Percentiles rank a stretch among this genome's conserved stretches.
Evolutionary conservation across 768 basidiomycete genomes (phyloP).

Genomic region (Tylopilus rubrobrunneus): DNA sequence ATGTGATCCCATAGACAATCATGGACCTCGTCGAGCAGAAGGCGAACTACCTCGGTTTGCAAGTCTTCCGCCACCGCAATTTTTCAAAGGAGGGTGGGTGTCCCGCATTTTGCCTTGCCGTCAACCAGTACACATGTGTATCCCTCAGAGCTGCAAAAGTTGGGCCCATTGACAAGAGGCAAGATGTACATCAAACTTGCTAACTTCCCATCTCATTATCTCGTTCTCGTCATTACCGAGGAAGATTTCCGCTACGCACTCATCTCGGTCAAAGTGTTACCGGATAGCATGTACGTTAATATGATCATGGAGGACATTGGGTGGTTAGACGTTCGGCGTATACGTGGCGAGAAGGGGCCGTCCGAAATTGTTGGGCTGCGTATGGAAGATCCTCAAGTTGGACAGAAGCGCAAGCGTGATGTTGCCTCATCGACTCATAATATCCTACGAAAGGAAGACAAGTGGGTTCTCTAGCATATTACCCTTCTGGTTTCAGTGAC

Average conservation of each 20-base stretch:
- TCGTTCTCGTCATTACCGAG: conserved; percentile 79
- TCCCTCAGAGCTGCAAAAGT: conserved; percentile 59
- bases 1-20: conserved; percentile 62
- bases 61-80: conserved; percentile 65
- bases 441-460: conserved; percentile 24
- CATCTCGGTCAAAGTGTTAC: conserved; percentile 57
- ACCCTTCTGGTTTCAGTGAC: neutral
- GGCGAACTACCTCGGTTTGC: conserved; percentile 80
- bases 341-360: conserved; percentile 44
- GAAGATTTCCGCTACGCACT: conserved; percentile 79
- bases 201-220: conserved; percentile 76
- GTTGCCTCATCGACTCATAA: neutral
- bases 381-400: conserved; percentile 19
- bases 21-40: conserved; percentile 80
- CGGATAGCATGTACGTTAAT: conserved; percentile 52
- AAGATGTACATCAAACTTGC: conserved; percentile 73
- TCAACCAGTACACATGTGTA: neutral
- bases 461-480: conserved; percentile 15
- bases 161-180: conserved; percentile 60
- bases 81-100: conserved; percentile 58
- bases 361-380: conserved; percentile 12
- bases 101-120: neutral
- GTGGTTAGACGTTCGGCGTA: conserved; percentile 71
- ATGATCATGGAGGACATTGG: conserved; percentile 76
- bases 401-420: conserved; percentile 31